Conservation (phyloP, 1,284 basidiomycete species). For the Pisolithus thermaeus region DNA sequence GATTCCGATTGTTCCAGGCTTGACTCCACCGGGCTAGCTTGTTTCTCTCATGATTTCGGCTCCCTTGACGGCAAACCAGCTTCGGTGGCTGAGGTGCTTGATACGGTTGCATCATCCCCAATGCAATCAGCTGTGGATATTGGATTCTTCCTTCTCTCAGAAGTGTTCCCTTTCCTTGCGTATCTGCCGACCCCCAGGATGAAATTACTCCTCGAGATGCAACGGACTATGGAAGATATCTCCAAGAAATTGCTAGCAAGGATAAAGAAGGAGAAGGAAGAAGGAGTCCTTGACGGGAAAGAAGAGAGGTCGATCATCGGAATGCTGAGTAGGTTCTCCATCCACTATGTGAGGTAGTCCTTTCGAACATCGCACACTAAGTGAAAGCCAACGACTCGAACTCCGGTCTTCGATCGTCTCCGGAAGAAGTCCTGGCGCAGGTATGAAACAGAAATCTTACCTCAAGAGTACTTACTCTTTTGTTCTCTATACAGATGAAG, state of each 20-base stretch:
- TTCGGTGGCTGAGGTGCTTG: conserved; percentile 39
- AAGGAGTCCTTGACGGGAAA: conserved; percentile 16
- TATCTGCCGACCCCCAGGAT: conserved; percentile 40
- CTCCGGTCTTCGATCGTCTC: conserved; percentile 20
- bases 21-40: conserved; percentile 53
- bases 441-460: conserved; percentile 1
- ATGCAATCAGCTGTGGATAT: conserved; percentile 23
- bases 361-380: conserved; percentile 17
- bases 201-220: conserved; percentile 31
- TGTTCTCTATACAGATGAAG: conserved; percentile 23
- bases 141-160: conserved; percentile 37
- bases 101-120: conserved; percentile 33
- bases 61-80: conserved; percentile 45
- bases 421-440: conserved; percentile 63
- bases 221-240: conserved; percentile 37
- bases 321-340: conserved; percentile 37
- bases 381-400: conserved; percentile 46
- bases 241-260: conserved; percentile 42
- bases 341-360: neutral
- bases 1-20: conserved; percentile 29
- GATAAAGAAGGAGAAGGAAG: conserved; percentile 36
- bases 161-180: conserved; percentile 39
- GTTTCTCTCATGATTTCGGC: conserved; percentile 55
- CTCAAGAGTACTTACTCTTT: neutral
- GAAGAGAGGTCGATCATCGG: conserved; percentile 49